Conservation (phyloP, 768 basidiomycete genomes). For the Auricularia cornea region DNA sequence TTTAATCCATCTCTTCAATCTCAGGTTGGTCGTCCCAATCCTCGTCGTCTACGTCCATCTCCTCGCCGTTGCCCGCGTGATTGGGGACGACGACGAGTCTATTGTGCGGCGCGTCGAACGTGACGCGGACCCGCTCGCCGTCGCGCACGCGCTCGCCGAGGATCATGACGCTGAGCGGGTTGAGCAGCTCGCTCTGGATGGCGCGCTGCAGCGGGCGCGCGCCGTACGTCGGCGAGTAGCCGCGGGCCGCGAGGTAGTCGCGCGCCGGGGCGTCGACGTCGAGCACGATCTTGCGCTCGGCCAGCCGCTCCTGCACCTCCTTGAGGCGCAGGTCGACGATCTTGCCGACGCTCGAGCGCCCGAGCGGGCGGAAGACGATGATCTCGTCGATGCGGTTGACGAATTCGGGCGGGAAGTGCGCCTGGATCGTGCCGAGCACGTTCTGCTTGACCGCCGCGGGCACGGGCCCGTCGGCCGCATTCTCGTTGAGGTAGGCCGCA, state of each 20-base stretch:
- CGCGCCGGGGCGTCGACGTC: conserved; percentile 68
- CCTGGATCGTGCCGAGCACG: conserved; percentile 72
- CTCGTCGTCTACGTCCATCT: conserved; percentile 54
- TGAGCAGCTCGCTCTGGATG: conserved; percentile 87
- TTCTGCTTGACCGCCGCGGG: conserved; percentile 48
- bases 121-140: conserved; percentile 64
- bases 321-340: conserved; percentile 85
- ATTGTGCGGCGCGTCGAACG: conserved; percentile 81
- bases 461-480: conserved; percentile 57
- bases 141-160: conserved; percentile 78
- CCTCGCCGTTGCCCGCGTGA: conserved; percentile 52
- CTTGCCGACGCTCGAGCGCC: conserved; percentile 60
- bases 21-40: conserved; percentile 44
- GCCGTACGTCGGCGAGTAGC: conserved; percentile 78
- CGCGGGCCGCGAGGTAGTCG: conserved; percentile 65
- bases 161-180: conserved; percentile 79
- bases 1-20: conserved; percentile 63
- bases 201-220: conserved; percentile 87
- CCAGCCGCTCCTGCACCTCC: conserved; percentile 77
- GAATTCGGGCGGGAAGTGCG: conserved; percentile 89
- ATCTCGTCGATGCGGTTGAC: conserved; percentile 82
- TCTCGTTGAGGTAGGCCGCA: conserved; percentile 64
- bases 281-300: conserved; percentile 70
- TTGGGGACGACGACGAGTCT: conserved; percentile 72
- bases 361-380: conserved; percentile 50